Conservation (phyloP, 2,329 filamentous ascomycete species). For the Fusarium sulawesiense region DNA sequence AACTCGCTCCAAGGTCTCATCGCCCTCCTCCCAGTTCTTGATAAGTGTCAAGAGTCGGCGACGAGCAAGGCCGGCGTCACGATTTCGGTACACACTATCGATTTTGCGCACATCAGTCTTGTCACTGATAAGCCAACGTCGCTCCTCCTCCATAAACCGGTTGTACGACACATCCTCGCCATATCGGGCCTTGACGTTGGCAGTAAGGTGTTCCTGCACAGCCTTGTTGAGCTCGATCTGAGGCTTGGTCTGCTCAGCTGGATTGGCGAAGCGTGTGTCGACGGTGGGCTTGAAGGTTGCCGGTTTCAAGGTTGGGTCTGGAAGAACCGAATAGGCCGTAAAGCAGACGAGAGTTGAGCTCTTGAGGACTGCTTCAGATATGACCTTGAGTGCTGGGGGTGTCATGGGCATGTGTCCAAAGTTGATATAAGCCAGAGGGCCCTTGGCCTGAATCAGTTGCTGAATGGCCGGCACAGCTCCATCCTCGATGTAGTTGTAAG, state of each 20-base stretch:
- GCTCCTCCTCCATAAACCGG: conserved; percentile 52
- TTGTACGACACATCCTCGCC: conserved; percentile 48
- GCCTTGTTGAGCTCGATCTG: conserved; percentile 47
- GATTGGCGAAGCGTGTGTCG: conserved; percentile 42
- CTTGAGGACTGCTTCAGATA: conserved; percentile 48
- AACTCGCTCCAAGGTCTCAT: conserved; percentile 53
- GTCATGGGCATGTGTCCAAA: conserved; percentile 54
- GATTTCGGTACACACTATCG: conserved; percentile 58
- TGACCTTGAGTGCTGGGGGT: conserved; percentile 41
- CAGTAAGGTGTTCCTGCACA: conserved; percentile 47
- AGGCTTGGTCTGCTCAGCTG: conserved; percentile 37
- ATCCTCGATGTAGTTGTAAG: conserved; percentile 61
- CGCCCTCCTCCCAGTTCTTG: conserved; percentile 56
- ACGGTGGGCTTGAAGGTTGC: conserved; percentile 49
- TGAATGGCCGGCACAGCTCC: conserved; percentile 49
- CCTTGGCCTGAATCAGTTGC: conserved; percentile 49
- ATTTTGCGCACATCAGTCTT: conserved; percentile 55
- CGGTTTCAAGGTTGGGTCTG: conserved; percentile 37
- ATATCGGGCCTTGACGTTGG: conserved; percentile 49
- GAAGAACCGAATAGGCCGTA: conserved; percentile 52
- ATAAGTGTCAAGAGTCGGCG: conserved; percentile 51
- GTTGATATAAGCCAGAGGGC: conserved; percentile 55
- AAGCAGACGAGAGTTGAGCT: conserved; percentile 54
- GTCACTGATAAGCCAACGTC: conserved; percentile 56
- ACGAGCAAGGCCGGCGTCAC: conserved; percentile 53